These are phyloP conservation scores for Neurospora crassa DNA, from an alignment of 2,329 filamentous ascomycete species.

Conservation along the genomic window DNA sequence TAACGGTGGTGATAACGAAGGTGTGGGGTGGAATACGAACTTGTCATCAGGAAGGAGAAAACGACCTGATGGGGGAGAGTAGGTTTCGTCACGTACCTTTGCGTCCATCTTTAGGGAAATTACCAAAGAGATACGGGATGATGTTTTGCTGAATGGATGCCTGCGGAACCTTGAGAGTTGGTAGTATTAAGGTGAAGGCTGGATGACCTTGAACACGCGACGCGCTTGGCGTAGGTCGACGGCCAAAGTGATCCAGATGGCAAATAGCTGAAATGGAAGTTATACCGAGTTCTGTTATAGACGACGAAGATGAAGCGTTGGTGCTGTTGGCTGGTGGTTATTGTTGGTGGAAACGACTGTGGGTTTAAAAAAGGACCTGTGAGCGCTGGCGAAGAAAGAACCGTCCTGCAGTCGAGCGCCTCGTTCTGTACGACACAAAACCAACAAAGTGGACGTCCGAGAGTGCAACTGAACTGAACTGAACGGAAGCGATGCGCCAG, in stretches of 20 bases:
- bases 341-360: background rate
- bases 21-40: background rate
- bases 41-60: constrained; percentile 2
- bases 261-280: background rate
- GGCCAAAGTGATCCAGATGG: background rate
- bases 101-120: constrained; percentile 27
- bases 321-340: background rate
- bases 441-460: background rate
- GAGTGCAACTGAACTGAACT: background rate
- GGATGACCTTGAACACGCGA: background rate
- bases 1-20: background rate
- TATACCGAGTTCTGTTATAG: background rate
- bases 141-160: background rate
- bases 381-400: background rate
- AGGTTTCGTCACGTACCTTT: constrained; percentile 24
- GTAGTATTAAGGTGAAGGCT: background rate
- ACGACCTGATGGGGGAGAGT: constrained; percentile 1
- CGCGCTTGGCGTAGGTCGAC: background rate
- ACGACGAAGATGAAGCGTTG: background rate
- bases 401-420: background rate
- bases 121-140: constrained; percentile 1
- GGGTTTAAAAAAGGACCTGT: background rate
- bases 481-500: background rate
- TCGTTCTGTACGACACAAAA: background rate
- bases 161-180: background rate